phyloP scores from a whole-genome alignment of 257 asterid genomes.

The Solanum chmielewskii region DNA sequence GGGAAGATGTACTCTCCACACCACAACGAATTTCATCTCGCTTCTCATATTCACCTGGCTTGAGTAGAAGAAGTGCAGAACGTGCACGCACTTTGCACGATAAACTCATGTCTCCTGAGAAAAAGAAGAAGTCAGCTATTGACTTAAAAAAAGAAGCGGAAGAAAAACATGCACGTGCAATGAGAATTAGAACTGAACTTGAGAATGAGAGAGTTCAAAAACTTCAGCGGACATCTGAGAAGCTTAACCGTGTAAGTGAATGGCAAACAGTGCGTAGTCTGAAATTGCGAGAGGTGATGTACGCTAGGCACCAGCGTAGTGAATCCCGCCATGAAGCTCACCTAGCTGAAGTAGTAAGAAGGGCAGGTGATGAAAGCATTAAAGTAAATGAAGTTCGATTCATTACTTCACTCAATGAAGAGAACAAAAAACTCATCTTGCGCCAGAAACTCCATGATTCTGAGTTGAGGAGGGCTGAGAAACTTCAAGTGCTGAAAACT shows the following conservation, averaged over 20 bases:
- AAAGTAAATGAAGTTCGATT: slow-evolving; percentile 98
- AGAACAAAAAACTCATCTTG: slow-evolving; percentile 82
- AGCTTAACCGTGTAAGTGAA: slow-evolving; percentile 85
- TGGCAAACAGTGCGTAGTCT: slow-evolving; percentile 90
- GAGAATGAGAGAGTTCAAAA: slow-evolving; percentile 94
- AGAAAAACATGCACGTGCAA: slow-evolving; percentile 97
- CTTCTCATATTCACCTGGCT: slow-evolving; percentile 85
- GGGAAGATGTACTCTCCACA: slow-evolving; percentile 92
- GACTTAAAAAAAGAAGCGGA: slow-evolving; percentile 94
- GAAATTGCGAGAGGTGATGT: slow-evolving; percentile 80
- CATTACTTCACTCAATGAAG: slow-evolving; percentile 93
- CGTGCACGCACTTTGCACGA: slow-evolving; percentile 85
- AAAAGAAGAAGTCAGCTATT: slow-evolving; percentile 70
- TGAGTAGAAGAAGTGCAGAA: slow-evolving; percentile 72
- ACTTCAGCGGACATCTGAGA: slow-evolving; percentile 91
- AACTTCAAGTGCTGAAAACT: slow-evolving; percentile 72
- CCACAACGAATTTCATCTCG: slow-evolving; percentile 80
- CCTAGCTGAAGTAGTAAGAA: slow-evolving; percentile 90
- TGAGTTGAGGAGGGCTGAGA: slow-evolving; percentile 91
- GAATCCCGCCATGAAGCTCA: slow-evolving; percentile 95
- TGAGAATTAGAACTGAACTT: slow-evolving; percentile 86
- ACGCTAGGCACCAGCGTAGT: slow-evolving; percentile 83
- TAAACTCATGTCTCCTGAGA: slow-evolving; percentile 98
- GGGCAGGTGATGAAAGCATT: slow-evolving; percentile 97
- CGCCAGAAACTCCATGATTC: slow-evolving; percentile 90